Conservation (phyloP, 2,329 filamentous ascomycete genomes). For the Xylaria digitata region DNA sequence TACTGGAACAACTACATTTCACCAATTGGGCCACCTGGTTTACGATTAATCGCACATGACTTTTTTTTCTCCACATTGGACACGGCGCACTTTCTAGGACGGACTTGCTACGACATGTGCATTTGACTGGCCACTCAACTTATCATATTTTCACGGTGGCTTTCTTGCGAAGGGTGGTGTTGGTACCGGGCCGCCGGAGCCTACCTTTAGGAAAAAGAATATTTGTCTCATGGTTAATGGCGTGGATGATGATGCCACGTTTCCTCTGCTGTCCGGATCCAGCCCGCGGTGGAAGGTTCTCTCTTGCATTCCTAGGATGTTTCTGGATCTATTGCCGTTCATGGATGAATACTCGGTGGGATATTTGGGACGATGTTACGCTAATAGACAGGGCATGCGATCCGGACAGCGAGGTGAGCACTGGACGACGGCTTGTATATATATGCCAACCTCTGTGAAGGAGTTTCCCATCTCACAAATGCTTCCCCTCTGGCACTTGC, state of each 20-base stretch:
- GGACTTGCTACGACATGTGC: slow-evolving; percentile 48
- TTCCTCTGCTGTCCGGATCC: slow-evolving; percentile 56
- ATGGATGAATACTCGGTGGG: slow-evolving; percentile 48
- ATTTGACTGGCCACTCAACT: slow-evolving; percentile 49
- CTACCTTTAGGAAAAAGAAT: slow-evolving; percentile 49
- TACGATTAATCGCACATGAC: slow-evolving; percentile 47
- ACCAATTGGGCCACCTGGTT: slow-evolving; percentile 42
- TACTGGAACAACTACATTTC: slow-evolving; percentile 40
- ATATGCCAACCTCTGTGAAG: slow-evolving; percentile 59
- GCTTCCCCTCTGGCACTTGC: slow-evolving; percentile 41
- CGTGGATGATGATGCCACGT: slow-evolving; percentile 50
- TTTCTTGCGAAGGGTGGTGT: slow-evolving; percentile 45
- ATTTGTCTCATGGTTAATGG: slow-evolving; percentile 43
- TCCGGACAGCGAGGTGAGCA: slow-evolving; percentile 67
- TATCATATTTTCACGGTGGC: slow-evolving; percentile 48
- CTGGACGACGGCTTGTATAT: slow-evolving; percentile 60
- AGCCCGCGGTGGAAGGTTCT: slow-evolving; percentile 48
- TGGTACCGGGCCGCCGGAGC: slow-evolving; percentile 46
- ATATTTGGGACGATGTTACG: slow-evolving; percentile 47
- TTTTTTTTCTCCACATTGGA: slow-evolving; percentile 49
- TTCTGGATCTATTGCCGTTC: slow-evolving; percentile 47
- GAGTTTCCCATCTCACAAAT: slow-evolving; percentile 49
- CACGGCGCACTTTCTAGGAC: slow-evolving; percentile 48
- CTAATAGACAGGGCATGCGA: slow-evolving; percentile 54
- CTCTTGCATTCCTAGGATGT: slow-evolving; percentile 46